A percentile compares a stretch with the other conserved stretches of the same genome.
Evolutionary conservation across 352 stramenopile species (phyloP).

Genomic region (Blastocystis sp.): DNA sequence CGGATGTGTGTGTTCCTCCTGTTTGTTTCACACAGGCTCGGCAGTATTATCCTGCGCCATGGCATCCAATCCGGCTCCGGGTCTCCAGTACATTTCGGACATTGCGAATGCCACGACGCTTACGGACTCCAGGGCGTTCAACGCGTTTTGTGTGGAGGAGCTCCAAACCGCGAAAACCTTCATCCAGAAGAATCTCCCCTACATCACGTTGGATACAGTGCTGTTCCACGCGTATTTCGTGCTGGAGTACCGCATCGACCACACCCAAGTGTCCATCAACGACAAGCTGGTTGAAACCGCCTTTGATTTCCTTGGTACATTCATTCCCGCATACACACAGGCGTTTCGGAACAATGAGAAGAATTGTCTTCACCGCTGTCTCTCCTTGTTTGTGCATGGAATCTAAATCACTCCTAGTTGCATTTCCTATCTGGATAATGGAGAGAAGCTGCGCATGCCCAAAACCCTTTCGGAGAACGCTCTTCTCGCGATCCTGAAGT

Average conservation of each 20-base stretch:
- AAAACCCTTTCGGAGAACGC: constrained; percentile 42
- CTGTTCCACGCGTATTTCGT: constrained; percentile 58
- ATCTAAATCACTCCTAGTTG: constrained; percentile 1
- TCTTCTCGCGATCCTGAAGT: constrained; percentile 19
- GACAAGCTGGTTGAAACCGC: constrained; percentile 20
- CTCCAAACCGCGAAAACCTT: neutral
- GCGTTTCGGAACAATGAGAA: constrained; percentile 1
- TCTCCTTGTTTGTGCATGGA: neutral
- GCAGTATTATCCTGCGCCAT: neutral
- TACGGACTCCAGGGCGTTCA: neutral
- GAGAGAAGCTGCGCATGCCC: neutral
- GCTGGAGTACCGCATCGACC: constrained; percentile 43
- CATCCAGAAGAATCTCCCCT: neutral
- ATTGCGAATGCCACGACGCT: constrained; percentile 6
- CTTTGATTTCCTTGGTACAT: constrained; percentile 8
- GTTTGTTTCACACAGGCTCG: neutral
- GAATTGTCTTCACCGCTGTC: constrained; percentile 34
- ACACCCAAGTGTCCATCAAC: neutral
- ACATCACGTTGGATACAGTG: constrained; percentile 15
- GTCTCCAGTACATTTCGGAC: constrained; percentile 14
- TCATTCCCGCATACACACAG: neutral
- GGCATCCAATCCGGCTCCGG: neutral
- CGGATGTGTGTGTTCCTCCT: neutral
- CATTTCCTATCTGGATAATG: constrained; percentile 27
- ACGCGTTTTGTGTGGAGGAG: constrained; percentile 27